Conservation (phyloP, 2,329 filamentous ascomycete genomes). For the Aspergillus sojae region DNA sequence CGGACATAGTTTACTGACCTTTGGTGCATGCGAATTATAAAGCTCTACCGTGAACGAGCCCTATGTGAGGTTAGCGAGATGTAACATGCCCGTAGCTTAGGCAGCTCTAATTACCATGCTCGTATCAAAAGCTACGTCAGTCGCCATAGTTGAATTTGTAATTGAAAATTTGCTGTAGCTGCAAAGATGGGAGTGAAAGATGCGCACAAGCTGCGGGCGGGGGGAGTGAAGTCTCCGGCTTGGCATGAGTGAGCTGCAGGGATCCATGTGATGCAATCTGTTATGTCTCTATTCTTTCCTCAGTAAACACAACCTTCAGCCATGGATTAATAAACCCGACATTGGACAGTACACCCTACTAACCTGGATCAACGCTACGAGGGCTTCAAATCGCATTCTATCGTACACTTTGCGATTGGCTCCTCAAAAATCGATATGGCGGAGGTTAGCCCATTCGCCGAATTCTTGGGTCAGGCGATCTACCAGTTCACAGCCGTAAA, state of each 20-base stretch:
- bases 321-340: conserved; percentile 13
- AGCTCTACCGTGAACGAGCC: conserved; percentile 85
- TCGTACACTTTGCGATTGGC: neutral
- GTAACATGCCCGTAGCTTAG: neutral
- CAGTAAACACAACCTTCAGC: conserved; percentile 10
- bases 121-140: conserved; percentile 79
- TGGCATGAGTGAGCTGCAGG: conserved; percentile 21
- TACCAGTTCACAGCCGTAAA: conserved; percentile 48
- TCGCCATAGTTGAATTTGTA: conserved; percentile 61
- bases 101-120: conserved; percentile 67
- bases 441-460: conserved; percentile 39
- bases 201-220: conserved; percentile 13
- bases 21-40: conserved; percentile 85
- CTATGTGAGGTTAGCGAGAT: conserved; percentile 49
- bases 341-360: neutral
- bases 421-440: conserved; percentile 28
- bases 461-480: conserved; percentile 44
- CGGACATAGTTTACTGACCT: conserved; percentile 39
- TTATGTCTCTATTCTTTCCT: conserved; percentile 1
- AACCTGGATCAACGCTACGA: neutral
- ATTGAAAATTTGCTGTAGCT: neutral
- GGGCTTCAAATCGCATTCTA: neutral
- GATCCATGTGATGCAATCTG: conserved; percentile 7
- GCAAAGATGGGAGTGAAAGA: neutral
- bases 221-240: conserved; percentile 20